Conservation (phyloP, 345 rosid genomes). For the Viola odorata region DNA sequence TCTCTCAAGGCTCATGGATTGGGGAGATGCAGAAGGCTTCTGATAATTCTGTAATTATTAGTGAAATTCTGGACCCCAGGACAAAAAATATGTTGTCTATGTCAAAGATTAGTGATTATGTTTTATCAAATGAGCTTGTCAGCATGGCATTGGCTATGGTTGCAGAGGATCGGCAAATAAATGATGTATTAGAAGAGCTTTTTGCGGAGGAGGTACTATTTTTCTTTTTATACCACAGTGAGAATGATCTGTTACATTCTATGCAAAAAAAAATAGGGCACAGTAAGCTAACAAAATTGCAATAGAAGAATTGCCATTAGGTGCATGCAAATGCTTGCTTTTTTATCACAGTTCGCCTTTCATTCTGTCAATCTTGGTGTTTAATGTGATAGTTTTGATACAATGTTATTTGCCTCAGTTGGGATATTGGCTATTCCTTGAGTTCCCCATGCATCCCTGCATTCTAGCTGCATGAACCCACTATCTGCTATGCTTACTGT, state of each 20-base stretch:
- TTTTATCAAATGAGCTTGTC: slow-evolving; percentile 67
- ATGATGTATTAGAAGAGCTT: slow-evolving; percentile 62
- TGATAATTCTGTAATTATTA: slow-evolving; percentile 57
- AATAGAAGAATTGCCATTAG: not conserved
- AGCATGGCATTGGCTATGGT: slow-evolving; percentile 88
- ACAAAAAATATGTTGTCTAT: slow-evolving; percentile 55
- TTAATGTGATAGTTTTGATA: not conserved
- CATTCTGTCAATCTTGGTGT: not conserved
- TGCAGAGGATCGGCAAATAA: slow-evolving; percentile 73
- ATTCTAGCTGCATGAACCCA: no score
- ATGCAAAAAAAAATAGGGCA: not conserved
- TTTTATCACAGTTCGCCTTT: not conserved
- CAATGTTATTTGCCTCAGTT: no score
- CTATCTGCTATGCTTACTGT: no score
- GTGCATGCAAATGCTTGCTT: not conserved
- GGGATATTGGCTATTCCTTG: no score
- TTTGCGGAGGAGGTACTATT: slow-evolving; percentile 65
- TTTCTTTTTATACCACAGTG: not conserved
- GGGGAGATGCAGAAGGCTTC: slow-evolving; percentile 86
- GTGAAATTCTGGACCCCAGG: slow-evolving; percentile 74
- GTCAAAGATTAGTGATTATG: slow-evolving; percentile 74
- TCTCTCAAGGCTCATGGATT: slow-evolving; percentile 61
- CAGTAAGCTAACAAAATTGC: not conserved
- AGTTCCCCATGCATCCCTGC: no score
- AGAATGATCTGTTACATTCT: not conserved